Evolutionary conservation across 2,329 filamentous ascomycete species (phyloP).

Genomic region (Ploettnerulaceae sp.): DNA sequence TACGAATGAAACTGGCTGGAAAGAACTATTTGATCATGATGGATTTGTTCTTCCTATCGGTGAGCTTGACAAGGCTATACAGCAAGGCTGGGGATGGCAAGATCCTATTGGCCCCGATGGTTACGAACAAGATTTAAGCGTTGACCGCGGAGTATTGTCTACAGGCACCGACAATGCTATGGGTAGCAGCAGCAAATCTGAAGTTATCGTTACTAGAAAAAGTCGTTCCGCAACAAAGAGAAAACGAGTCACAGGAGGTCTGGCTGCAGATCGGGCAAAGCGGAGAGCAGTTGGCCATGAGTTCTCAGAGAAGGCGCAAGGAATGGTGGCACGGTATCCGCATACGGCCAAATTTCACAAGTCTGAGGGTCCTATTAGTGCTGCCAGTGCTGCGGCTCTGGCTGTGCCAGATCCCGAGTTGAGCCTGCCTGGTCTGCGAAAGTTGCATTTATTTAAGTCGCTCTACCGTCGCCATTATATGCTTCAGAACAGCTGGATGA

Average conservation of each 20-base stretch:
- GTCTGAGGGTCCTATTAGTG: constrained; percentile 79
- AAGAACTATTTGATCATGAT: constrained; percentile 80
- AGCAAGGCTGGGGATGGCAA: constrained; percentile 97
- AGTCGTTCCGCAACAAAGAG: constrained; percentile 31
- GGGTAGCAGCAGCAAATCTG: constrained; percentile 16
- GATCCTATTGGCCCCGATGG: constrained; percentile 71
- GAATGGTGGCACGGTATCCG: constrained; percentile 22
- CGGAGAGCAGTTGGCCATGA: constrained; percentile 30
- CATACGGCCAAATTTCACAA: constrained; percentile 31
- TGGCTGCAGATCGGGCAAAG: constrained; percentile 29
- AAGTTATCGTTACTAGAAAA: constrained; percentile 21
- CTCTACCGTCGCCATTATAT: constrained; percentile 89
- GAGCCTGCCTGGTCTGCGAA: constrained; percentile 71
- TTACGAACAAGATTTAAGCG: constrained; percentile 76
- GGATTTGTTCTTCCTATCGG: constrained; percentile 73
- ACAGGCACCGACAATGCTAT: constrained; percentile 45
- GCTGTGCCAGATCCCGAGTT: constrained; percentile 79
- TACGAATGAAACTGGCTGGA: constrained; percentile 93
- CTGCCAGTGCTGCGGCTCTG: constrained; percentile 75
- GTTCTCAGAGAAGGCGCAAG: constrained; percentile 26
- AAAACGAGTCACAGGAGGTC: constrained; percentile 27
- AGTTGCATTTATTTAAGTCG: constrained; percentile 91
- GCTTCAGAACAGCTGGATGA: constrained; percentile 90
- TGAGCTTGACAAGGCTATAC: constrained; percentile 80
- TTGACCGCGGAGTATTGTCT: constrained; percentile 42